phyloP scores from a whole-genome alignment of 2,329 filamentous ascomycete genomes.

The Lasiodiplodia citricola region DNA sequence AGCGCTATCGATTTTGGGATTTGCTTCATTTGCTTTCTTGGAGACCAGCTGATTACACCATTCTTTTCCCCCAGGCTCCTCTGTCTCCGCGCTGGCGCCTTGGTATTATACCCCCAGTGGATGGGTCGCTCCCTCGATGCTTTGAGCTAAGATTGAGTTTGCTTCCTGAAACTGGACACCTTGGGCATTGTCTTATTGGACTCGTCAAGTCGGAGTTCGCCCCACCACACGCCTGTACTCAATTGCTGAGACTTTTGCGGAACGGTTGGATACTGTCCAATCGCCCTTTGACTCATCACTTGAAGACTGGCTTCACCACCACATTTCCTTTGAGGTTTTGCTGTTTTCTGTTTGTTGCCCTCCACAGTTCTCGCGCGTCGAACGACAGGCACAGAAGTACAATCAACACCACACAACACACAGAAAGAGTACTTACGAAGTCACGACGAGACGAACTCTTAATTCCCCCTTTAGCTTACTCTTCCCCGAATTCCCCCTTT shows the following conservation, averaged over 20 bases:
- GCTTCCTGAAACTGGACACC: constrained; percentile 10
- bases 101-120: constrained; percentile 19
- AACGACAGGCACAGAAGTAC: constrained; percentile 15
- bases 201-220: not conserved
- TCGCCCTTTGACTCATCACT: not conserved
- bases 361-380: constrained; percentile 2
- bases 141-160: not conserved
- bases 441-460: constrained; percentile 21
- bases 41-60: constrained; percentile 2
- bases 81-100: not conserved
- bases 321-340: not conserved
- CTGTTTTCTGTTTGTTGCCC: constrained; percentile 1
- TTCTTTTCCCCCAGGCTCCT: constrained; percentile 11
- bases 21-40: constrained; percentile 4
- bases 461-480: constrained; percentile 8
- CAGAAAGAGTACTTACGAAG: constrained; percentile 19
- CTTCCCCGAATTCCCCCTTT: not conserved
- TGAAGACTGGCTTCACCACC: not conserved
- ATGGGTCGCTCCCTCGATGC: not conserved
- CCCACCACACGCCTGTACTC: not conserved
- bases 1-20: constrained; percentile 2
- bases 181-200: constrained; percentile 12
- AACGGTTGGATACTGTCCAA: constrained; percentile 6
- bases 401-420: constrained; percentile 15
- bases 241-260: not conserved